Evolutionary conservation across 2,329 filamentous ascomycete species (phyloP), one percentile per base, ranked within the genome.

Genomic region (Thielaviopsis euricoi): DNA sequence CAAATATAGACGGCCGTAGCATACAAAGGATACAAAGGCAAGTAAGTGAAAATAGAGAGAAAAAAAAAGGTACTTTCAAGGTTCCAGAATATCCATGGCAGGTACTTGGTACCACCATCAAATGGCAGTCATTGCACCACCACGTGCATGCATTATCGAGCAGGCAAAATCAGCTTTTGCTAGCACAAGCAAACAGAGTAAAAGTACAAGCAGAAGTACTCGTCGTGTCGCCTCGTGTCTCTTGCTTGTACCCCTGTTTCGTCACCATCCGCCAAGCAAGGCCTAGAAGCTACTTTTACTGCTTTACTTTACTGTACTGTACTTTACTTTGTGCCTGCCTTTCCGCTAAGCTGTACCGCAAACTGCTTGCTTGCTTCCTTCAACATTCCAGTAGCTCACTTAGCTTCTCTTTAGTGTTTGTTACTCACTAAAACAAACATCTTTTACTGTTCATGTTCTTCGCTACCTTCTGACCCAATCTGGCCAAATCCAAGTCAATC

Each of bases 191-290:
- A 33, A 10, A n/a, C n/a, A n/a, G n/a, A n/a, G n/a, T n/a, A n/a
- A n/a, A n/a, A n/a, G n/a, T n/a, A n/a, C 25, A 33, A 33, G 9
- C 29, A 33, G n/a, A 33, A 33, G 29, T 33, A 33, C 29, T 10
- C 29, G 3, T 33, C 29, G 29, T 33, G 29, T 33, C 29, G 7
- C 29, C 7, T 33, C 7, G 29, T 33, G 29, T 33, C 29, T 33
- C 29, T 33, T 33, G 7, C 9, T 33, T 33, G 29, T 33, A 33
- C 55, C 21, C 55, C 12, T 56, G 46, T 25, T 52, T 56, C 55
- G 55, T 52, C 48, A 56, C 55, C 46, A 29, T 29, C 55, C 54
- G 40, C 33, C 54, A 43, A 25, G 25, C 50, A 56, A 48, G 29
- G 21, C 49, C 29, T 33, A 33, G 29, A 33, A 33, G 29, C 29